These are phyloP conservation scores for Keithomyces neogunnii DNA, from an alignment of 2,329 filamentous ascomycete species.

Conservation along the genomic window DNA sequence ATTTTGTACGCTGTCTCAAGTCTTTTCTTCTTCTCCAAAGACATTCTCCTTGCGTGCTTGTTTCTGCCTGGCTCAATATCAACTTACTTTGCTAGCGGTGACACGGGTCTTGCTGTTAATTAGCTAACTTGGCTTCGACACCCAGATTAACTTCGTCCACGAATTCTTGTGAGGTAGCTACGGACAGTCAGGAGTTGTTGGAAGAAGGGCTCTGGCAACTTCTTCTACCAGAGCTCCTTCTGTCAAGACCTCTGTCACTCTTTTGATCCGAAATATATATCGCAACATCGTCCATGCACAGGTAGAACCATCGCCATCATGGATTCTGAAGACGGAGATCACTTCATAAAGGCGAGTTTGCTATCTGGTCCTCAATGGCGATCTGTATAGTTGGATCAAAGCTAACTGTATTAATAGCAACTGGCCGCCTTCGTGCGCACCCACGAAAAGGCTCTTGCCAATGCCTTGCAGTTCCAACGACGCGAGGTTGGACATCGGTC, in stretches of 20 bases:
- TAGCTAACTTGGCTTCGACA: neutral
- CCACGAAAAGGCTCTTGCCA: constrained; percentile 94
- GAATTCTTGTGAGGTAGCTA: neutral
- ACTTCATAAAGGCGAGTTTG: constrained; percentile 70
- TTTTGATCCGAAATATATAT: neutral
- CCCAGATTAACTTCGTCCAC: neutral
- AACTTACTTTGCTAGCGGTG: neutral
- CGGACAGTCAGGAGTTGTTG: neutral
- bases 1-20: neutral
- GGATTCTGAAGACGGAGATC: constrained; percentile 83
- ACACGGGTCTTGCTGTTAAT: neutral
- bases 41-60: neutral
- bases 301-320: constrained; percentile 38
- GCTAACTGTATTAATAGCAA: constrained; percentile 54
- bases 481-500: constrained; percentile 65
- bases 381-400: constrained; percentile 1
- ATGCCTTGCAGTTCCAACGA: constrained; percentile 75
- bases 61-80: neutral
- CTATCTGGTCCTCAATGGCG: neutral
- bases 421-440: constrained; percentile 92
- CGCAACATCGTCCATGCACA: constrained; percentile 15
- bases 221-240: neutral
- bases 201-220: neutral
- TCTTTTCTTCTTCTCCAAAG: neutral
- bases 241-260: constrained; percentile 1